A percentile compares a stretch with the other conserved stretches of the same genome.
Conservation (phyloP, 208 protist genomes). For the Borovskyia barvae region DNA sequence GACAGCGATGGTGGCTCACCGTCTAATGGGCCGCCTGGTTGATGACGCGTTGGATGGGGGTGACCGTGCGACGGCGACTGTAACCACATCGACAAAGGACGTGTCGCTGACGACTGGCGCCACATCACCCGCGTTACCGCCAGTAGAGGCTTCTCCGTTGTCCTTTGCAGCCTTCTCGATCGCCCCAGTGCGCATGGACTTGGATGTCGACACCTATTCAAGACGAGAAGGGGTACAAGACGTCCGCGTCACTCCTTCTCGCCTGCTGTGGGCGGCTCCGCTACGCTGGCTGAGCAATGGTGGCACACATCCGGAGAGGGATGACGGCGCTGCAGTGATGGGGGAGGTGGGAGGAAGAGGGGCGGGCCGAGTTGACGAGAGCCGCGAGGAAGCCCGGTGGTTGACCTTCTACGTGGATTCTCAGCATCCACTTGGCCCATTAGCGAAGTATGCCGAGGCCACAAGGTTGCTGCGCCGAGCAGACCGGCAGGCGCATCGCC, state of each 20-base stretch:
- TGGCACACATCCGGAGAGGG: neutral
- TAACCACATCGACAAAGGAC: too few relatives aligned
- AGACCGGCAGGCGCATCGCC: neutral
- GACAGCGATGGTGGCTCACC: too few relatives aligned
- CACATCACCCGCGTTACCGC: neutral
- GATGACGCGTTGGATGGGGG: too few relatives aligned
- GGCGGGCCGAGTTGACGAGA: neutral
- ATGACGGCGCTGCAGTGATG: neutral
- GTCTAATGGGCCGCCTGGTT: too few relatives aligned
- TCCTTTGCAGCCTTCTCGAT: too few relatives aligned
- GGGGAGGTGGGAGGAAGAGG: neutral
- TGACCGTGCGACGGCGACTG: too few relatives aligned
- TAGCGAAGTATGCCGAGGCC: slow-evolving; percentile 16
- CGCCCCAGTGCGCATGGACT: slow-evolving; percentile 15
- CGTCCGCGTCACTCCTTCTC: neutral
- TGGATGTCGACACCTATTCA: slow-evolving; percentile 15
- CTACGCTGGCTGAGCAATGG: neutral
- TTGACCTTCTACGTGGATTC: slow-evolving; percentile 23
- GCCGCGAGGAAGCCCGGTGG: slow-evolving; percentile 6
- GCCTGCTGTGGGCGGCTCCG: neutral
- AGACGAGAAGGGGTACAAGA: slow-evolving; percentile 12
- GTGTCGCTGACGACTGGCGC: too few relatives aligned
- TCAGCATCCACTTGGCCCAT: slow-evolving; percentile 12
- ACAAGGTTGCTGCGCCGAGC: slow-evolving; percentile 1
- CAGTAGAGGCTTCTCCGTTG: too few relatives aligned